Base-by-base conservation (phyloP, 1,139 yeast species). In the Candida freyschussii region DNA sequence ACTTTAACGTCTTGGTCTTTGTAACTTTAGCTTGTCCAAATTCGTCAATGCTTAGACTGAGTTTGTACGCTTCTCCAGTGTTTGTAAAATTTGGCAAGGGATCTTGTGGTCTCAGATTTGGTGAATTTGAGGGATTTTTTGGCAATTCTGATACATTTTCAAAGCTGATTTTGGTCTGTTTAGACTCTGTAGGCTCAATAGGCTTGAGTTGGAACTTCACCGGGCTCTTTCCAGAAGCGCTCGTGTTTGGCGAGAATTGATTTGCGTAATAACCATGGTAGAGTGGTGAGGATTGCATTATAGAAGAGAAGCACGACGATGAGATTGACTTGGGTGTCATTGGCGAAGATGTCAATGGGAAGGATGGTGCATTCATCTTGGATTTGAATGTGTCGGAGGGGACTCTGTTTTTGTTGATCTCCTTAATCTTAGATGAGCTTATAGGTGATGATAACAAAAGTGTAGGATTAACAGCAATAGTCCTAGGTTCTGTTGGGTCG, bases 241-340 rank as follows among this genome's bases (percentile, higher is more conserved):
- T 37, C 4, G 52, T 41, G 9, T 29, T 35, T 18, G 55, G 50
- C 2, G 53, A 44, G 6, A 47, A 31, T n/a, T 43, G 44, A 17
- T 45, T 41, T 6, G 45, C 45, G 24, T 48, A 50, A 33, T 45
- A 49, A 3, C 52, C 53, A 18, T 48, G 51, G 17, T 50, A 47
- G 12, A 49, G 31, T 2, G 55, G 55, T 4, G 55, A 50, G 3
- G 53, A 50, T 28, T 47, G 50, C 30, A 49, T 45, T 13, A 49
- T 47, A 13, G 53, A 47, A 4, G 53, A 48, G 30, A 50, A 50
- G 21, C 51, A 47, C 5, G 52, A 47, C 1, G 50, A 40, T 11
- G 27, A 20, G 7, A 29, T 29, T 11, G 46, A 40, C 28, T 33
- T 36, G 25, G 53, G 53, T 4, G 55, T 45, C 43, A 38, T 37